Evolutionary conservation across 1,139 yeast genomes (phyloP), one percentile per base, ranked within the genome.

Genomic region (Meyerozyma smithsonii): DNA sequence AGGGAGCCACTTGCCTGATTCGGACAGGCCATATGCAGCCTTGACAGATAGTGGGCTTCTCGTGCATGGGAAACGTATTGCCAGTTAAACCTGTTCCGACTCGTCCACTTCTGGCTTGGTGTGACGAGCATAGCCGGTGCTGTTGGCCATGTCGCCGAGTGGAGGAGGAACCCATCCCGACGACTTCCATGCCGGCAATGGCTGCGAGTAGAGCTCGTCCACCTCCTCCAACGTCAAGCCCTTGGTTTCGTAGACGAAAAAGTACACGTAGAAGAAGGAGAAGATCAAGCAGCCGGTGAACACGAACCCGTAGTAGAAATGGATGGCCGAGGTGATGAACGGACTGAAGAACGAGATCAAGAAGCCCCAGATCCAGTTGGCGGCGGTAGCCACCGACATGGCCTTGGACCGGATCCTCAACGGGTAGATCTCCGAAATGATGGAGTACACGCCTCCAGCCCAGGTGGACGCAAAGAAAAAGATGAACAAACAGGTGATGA

Each of bases 401-500:
- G 88, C 87, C 66, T 84, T 82, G 25, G 90, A 78, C 65, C 92
- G 77, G 48, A 85, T 81, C 54, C 90, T 79, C 48, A 84, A 70
- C 40, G 95, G 90, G 62, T 79, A 86, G 35, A 84, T 70, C 63
- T 87, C 96, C 30, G 92, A 82, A 40, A 82, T 77, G 51, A 84
- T 80, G 42, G 84, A 84, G 77, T 80, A 88, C 35, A 82, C 82
- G 56, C 82, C 78, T 54, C 95, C 92, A 46, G 90, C 95, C 95
- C 95, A 86, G 6, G 95, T 81, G 30, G 84, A 74, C 28, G 95
- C 92, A 58, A 86, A 87, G 69, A 78, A 81, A 75, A 84, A 83
- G 47, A 88, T 84, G 67, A 79, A 88, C 45, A 84, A 59, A 61
- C 92, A 84, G 23, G 90, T 79, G 51, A 87, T 76, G 53, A 84